Base-by-base conservation (phyloP, 345 rosid species). In the Sonneratia alba region DNA sequence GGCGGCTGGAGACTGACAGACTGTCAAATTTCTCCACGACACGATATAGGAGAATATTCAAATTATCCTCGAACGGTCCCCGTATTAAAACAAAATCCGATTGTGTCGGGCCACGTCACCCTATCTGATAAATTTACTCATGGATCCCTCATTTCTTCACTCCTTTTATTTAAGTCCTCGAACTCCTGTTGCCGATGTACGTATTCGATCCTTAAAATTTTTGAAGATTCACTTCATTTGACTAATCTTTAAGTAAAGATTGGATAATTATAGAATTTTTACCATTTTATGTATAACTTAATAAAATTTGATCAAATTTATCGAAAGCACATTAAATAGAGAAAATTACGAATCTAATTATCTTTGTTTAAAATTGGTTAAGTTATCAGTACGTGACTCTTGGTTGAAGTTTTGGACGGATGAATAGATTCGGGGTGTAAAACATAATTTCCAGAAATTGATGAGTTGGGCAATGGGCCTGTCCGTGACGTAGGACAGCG, bases 1-100 rank as follows among this genome's bases (percentile, higher is more conserved):
- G 85, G 80, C 79, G 83, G 89, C 83, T 70, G 75, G 13, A 19
- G 71, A 73, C 67, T 24, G 71, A 64, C 1, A 14, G 53, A 9
- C 10, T 42, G 45, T 42, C 59, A 11, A 24, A 43, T 10, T 3
- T 59, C 10, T 40, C 18, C 73, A 3, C 66, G 34, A 36, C 2
- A 45, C n/a, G 68, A 59, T 48, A 59, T 48, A 21, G 43, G 24
- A 16, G 1, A 0, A 16, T 22, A 36, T 70, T 53, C 85, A 70
- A 75, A 36, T 71, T 81, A 48, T 79, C 84, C 83, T 77, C 38
- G 73, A 75, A 77, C 16, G 51, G 51, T 47, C 15, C 43, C 43
- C 51, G 51, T 9, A 47, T 27, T 61, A 61, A 22, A 24, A 24
- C 36, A 61, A 3, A 0, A 15, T 24, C 65, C 65, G 22, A 27